Percentiles rank a stretch among this genome's conserved stretches.
Conservation (phyloP, 192 early-diverging fungal species). For the Gigaspora rosea region DNA sequence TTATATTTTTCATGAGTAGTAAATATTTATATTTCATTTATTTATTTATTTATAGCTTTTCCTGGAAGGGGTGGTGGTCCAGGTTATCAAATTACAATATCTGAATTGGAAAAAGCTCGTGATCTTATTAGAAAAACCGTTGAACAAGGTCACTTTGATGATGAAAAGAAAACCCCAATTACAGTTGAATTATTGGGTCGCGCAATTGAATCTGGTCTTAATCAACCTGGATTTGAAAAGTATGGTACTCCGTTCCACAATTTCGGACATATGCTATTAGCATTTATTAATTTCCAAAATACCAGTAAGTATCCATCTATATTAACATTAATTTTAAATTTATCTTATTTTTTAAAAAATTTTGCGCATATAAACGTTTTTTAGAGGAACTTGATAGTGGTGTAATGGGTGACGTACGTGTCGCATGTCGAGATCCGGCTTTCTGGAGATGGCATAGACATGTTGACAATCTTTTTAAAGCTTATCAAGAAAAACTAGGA, state of each 20-base stretch:
- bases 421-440: background rate
- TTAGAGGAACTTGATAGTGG: background rate
- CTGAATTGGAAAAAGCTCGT: background rate
- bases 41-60: too few species aligned
- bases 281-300: background rate
- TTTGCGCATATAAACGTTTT: background rate
- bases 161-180: background rate
- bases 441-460: conserved; percentile 20
- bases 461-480: background rate
- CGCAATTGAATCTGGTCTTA: background rate
- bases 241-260: background rate
- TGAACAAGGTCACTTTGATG: background rate
- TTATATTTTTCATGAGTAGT: too few species aligned
- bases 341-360: background rate
- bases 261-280: background rate
- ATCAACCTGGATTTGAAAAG: background rate
- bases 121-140: background rate
- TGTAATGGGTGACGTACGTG: background rate
- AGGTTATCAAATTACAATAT: background rate
- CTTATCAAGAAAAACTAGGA: background rate
- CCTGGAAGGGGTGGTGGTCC: background rate
- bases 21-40: too few species aligned
- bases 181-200: background rate
- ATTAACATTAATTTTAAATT: background rate
- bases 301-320: background rate